Base-by-base conservation (phyloP, 306 rosid genomes). In the Gillenia trifoliata region DNA sequence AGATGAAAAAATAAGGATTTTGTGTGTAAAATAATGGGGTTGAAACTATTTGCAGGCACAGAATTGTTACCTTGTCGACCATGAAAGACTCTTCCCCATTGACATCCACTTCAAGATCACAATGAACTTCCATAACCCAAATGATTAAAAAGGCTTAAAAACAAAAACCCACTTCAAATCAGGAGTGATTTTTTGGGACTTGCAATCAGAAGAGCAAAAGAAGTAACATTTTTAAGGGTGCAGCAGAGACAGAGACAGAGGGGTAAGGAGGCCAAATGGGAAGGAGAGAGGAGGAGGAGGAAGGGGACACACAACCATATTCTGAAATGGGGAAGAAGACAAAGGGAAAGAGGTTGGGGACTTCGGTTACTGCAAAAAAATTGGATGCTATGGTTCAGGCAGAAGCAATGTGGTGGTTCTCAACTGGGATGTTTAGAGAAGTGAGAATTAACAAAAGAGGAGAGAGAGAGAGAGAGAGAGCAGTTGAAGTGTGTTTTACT, bases 71-170 rank as follows among this genome's bases (percentile, higher is more conserved):
- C 97, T 85, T 90, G 86, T 94, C 87, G 36, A 91, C 92, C 85
- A 90, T 73, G 87, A 94, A 94, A 40, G 86, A 82, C 79, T 90
- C 92, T 86, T 94, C 93, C 57, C 97, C 96, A 82, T 94, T 90
- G 72, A 94, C 93, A 81, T 92, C 99, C 31, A 94, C 96, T 89
- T 92, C 86, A 83, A 94, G 97, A 77, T 92, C 84, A 82, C 93
- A 87, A 82, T 68, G 83, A 77, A 63, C 60, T 66, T 88, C 97
- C 97, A 94, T 92, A 25, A 36, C 77, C 36, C 65, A 19, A 56
- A 57, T 33, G 36, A 40, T 50, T 36, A 52, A 64, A 26, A 77
- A 31, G 9, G 25, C 59, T 17, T 50, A 11, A 50, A 34, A 60
- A 40, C 33, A 30, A 55, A 25, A 77, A 74, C 54, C 72, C 80